These are phyloP conservation scores for Parasarocladium wereldwijsianum DNA, from an alignment of 2,329 filamentous ascomycete species.

Conservation along the genomic window DNA sequence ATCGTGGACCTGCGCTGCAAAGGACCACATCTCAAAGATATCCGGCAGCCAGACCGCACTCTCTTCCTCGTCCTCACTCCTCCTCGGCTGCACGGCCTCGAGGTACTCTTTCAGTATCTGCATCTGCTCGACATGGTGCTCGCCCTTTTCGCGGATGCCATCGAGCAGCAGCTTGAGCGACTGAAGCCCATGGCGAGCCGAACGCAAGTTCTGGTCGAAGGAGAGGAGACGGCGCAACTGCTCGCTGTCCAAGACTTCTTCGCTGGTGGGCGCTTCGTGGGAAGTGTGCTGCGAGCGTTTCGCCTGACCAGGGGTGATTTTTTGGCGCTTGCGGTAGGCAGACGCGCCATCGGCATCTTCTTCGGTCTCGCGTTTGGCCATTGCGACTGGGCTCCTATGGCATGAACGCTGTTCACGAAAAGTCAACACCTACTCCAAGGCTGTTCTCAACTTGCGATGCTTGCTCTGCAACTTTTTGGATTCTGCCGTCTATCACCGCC, in stretches of 20 bases:
- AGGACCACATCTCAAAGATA: slow-evolving; percentile 78
- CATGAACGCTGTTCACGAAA: no score
- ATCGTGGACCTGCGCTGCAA: slow-evolving; percentile 64
- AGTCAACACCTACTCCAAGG: neutral
- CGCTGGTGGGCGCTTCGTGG: slow-evolving; percentile 41
- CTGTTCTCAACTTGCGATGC: neutral
- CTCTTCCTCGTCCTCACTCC: slow-evolving; percentile 22
- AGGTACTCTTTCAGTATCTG: slow-evolving; percentile 58
- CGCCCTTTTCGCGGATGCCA: slow-evolving; percentile 37
- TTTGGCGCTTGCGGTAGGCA: slow-evolving; percentile 36
- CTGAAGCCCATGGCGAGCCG: slow-evolving; percentile 54
- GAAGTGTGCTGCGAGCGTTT: no score
- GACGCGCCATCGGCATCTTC: slow-evolving; percentile 22
- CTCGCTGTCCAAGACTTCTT: slow-evolving; percentile 46
- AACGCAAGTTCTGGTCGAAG: slow-evolving; percentile 55
- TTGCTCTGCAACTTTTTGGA: slow-evolving; percentile 17
- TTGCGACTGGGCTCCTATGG: no score
- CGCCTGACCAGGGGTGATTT: no score
- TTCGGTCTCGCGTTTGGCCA: slow-evolving; percentile 29
- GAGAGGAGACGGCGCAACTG: slow-evolving; percentile 55
- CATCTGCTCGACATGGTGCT: slow-evolving; percentile 25
- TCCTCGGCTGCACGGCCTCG: slow-evolving; percentile 33
- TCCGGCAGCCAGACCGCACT: slow-evolving; percentile 59
- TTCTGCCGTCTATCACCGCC: slow-evolving; percentile 20
- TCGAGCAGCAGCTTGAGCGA: slow-evolving; percentile 62